phyloP scores from a whole-genome alignment of 352 stramenopile genomes.

The Achlya hypogyna region DNA sequence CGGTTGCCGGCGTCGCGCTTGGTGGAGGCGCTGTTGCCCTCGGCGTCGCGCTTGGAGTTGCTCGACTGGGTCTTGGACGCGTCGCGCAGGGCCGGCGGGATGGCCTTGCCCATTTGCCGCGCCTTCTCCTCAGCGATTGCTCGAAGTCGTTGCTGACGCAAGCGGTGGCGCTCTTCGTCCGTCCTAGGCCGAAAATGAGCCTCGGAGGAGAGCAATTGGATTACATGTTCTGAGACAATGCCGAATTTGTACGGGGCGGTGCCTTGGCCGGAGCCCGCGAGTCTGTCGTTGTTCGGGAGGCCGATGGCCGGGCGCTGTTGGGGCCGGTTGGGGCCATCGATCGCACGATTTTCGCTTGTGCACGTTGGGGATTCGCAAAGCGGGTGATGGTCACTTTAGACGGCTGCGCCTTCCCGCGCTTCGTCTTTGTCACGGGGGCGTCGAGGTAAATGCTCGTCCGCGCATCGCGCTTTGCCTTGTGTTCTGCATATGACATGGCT shows the following conservation, averaged over 20 bases:
- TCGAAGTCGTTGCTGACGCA: conserved; percentile 31
- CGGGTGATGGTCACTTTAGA: conserved; percentile 43
- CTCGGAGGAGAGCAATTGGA: background rate
- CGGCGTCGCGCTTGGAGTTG: too few species aligned
- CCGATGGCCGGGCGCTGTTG: background rate
- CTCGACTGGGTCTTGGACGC: too few species aligned
- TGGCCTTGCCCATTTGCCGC: conserved; percentile 19
- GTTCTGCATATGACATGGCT: conserved; percentile 63
- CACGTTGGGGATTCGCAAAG: conserved; percentile 32
- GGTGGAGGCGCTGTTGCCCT: too few species aligned
- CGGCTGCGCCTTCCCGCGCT: conserved; percentile 31
- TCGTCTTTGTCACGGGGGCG: conserved; percentile 41
- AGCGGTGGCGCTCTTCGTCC: conserved; percentile 45
- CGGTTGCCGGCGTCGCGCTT: too few species aligned
- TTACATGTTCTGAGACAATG: conserved; percentile 23
- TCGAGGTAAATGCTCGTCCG: conserved; percentile 66
- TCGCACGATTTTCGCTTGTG: conserved; percentile 16
- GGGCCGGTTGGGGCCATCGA: background rate
- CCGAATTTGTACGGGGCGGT: too few species aligned
- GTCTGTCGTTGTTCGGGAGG: background rate
- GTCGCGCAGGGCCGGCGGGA: conserved; percentile 11
- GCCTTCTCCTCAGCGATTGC: conserved; percentile 25
- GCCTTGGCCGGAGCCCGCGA: too few species aligned
- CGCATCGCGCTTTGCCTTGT: conserved; percentile 60
- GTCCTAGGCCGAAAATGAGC: conserved; percentile 28